Base-by-base conservation (phyloP, 2,329 filamentous ascomycete species). In the Capronia coronata region DNA sequence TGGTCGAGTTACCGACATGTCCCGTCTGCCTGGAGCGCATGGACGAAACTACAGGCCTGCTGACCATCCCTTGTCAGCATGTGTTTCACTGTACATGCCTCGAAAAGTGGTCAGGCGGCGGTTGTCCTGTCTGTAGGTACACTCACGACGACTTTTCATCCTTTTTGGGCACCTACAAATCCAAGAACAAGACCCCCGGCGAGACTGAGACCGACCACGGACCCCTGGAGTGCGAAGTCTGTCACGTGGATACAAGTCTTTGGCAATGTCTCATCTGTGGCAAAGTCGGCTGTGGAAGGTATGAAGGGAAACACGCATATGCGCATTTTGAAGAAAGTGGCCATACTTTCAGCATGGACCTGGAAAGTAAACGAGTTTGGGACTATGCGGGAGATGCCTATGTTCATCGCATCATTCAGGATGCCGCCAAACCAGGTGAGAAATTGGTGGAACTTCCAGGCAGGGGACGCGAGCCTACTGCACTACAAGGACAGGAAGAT, bases 261-360 rank as follows among this genome's bases (percentile, higher is more conserved):
- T 97, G 91, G 91, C 88, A 96, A 54, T 97, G 91, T 66, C 76
- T 97, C 2, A 89, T 96, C 53, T 97, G 91, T 63, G 91, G 90
- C 35, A 87, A 86, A 59, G 83, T 95, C 21, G 93, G 93, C 1
- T 98, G 93, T 64, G 93, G 93, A 1, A 82, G 93, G 23, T 98
- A 98, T 65, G 94, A 96, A 66, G 82, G 84, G 22, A 93, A 89
- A 0, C 90, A 97, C 62, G 90, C 91, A 27, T 95, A 94, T 65
- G 84, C 87, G 10, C 90, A 96, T 68, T 96, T 88, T 80, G 89
- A 94, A 68, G 79, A 87, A 48, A 94, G 87, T 2, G 81, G 82
- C 2, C 93, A 98, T 67, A 86, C 86, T 56, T 98, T 95, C 64
- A 86, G 89, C 21, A 86, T 98, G 65, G 93, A 98, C 65, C 80